Conservation (phyloP, 2,329 filamentous ascomycete genomes). For the Venturia aucupariae region DNA sequence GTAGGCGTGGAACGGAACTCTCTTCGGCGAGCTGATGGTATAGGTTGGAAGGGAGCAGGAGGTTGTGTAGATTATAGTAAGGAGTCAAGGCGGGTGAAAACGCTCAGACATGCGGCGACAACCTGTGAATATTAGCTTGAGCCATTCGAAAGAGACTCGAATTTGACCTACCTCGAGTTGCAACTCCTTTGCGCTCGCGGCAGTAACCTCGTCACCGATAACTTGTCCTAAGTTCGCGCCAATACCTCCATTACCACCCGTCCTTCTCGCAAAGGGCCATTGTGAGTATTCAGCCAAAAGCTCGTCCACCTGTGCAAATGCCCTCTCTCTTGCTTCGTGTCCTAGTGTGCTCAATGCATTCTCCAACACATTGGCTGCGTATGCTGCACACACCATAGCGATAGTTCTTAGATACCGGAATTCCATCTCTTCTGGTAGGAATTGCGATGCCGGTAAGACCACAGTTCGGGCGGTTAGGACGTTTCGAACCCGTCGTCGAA, state of each 20-base stretch:
- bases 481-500: slow-evolving; percentile 82
- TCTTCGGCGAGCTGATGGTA: not conserved
- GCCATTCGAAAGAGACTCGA: slow-evolving; percentile 7
- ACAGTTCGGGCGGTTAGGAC: slow-evolving; percentile 90
- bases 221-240: slow-evolving; percentile 87
- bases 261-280: slow-evolving; percentile 85
- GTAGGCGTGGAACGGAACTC: not conserved
- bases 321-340: slow-evolving; percentile 86
- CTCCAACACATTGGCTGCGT: slow-evolving; percentile 95
- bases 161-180: slow-evolving; percentile 69
- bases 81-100: slow-evolving; percentile 95
- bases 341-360: slow-evolving; percentile 92
- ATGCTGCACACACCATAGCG: slow-evolving; percentile 94
- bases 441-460: slow-evolving; percentile 75
- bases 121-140: slow-evolving; percentile 37
- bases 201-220: slow-evolving; percentile 77
- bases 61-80: slow-evolving; percentile 53
- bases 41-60: not conserved
- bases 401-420: slow-evolving; percentile 89
- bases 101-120: slow-evolving; percentile 89
- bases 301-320: slow-evolving; percentile 95
- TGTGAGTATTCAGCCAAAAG: slow-evolving; percentile 92
- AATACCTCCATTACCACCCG: slow-evolving; percentile 68
- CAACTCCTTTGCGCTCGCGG: slow-evolving; percentile 83
- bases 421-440: slow-evolving; percentile 87